A percentile compares a stretch with the other conserved stretches of the same genome.
phyloP scores from a whole-genome alignment of 768 basidiomycete genomes.

The Hypholoma fasciculare region DNA sequence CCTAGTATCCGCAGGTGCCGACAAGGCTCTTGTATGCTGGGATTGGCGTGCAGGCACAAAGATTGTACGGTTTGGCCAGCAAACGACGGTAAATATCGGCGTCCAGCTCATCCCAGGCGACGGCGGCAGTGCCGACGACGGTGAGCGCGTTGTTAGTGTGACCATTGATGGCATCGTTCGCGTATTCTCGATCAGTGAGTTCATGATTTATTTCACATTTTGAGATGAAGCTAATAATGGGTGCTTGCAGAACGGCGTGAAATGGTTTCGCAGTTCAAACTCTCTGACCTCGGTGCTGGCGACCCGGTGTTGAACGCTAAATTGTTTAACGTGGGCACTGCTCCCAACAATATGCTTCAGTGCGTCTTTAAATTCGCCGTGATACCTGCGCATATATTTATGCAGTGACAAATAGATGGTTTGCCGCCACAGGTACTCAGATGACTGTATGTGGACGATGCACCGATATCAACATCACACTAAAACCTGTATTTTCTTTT shows the following conservation, averaged over 20 bases:
- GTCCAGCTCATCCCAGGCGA: slow-evolving; percentile 74
- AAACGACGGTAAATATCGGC: slow-evolving; percentile 89
- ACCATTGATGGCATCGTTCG: slow-evolving; percentile 92
- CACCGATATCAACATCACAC: neutral
- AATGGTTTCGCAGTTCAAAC: slow-evolving; percentile 91
- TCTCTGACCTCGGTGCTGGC: slow-evolving; percentile 70
- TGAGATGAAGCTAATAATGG: neutral
- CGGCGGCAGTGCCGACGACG: slow-evolving; percentile 44
- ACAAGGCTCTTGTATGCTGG: slow-evolving; percentile 82
- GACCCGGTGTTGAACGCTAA: slow-evolving; percentile 69
- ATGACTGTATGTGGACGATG: slow-evolving; percentile 67
- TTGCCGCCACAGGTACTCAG: slow-evolving; percentile 85
- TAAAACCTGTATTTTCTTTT: neutral
- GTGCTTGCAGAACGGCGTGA: slow-evolving; percentile 55
- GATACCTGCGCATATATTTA: slow-evolving; percentile 1
- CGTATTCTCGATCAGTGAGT: slow-evolving; percentile 87
- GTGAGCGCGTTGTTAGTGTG: slow-evolving; percentile 85
- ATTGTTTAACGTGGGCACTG: slow-evolving; percentile 74
- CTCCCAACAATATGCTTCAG: slow-evolving; percentile 89
- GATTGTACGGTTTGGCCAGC: slow-evolving; percentile 89
- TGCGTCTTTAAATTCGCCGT: slow-evolving; percentile 30
- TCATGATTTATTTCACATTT: neutral
- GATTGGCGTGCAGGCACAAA: slow-evolving; percentile 89
- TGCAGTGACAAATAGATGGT: slow-evolving; percentile 54
- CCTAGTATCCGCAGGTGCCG: slow-evolving; percentile 82